Evolutionary conservation across 225 moss, liverwort and hornwort species (phyloP).

Genomic region (Anthoceros angustus): DNA sequence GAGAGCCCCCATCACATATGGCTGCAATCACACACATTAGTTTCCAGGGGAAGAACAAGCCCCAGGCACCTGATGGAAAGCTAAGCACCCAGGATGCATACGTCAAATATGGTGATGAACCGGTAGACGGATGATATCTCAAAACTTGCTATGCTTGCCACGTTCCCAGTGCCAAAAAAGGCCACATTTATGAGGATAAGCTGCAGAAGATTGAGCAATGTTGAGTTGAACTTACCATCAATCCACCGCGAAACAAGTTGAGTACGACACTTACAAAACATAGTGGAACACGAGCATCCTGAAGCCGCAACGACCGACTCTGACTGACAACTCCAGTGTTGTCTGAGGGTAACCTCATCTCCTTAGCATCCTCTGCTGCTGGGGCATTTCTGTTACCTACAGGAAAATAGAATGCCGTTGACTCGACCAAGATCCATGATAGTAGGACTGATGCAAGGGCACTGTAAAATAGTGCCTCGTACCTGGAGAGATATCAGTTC

Average conservation of each 20-base stretch:
- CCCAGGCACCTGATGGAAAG: neutral
- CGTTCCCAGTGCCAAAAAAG: slow-evolving; percentile 95
- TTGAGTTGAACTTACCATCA: slow-evolving; percentile 11
- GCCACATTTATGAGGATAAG: slow-evolving; percentile 82
- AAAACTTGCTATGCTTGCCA: slow-evolving; percentile 96
- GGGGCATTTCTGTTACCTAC: slow-evolving; percentile 18
- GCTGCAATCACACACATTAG: slow-evolving; percentile 28
- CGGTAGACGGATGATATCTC: slow-evolving; percentile 98
- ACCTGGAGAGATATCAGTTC: slow-evolving; percentile 31
- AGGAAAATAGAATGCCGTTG: slow-evolving; percentile 49
- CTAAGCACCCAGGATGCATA: slow-evolving; percentile 14
- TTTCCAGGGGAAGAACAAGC: neutral
- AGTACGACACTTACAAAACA: slow-evolving; percentile 38
- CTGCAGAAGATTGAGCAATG: slow-evolving; percentile 24
- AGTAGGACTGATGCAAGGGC: slow-evolving; percentile 68
- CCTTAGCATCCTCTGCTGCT: neutral
- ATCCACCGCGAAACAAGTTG: neutral
- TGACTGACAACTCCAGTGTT: neutral
- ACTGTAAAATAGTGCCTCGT: slow-evolving; percentile 84
- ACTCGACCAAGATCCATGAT: slow-evolving; percentile 84
- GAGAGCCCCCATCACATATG: slow-evolving; percentile 84
- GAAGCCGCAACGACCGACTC: slow-evolving; percentile 38
- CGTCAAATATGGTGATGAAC: slow-evolving; percentile 91
- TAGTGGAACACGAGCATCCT: slow-evolving; percentile 72
- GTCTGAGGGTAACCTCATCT: neutral